Base-by-base conservation (phyloP, 495 filamentous ascomycete species). In the Neurospora sp. region DNA sequence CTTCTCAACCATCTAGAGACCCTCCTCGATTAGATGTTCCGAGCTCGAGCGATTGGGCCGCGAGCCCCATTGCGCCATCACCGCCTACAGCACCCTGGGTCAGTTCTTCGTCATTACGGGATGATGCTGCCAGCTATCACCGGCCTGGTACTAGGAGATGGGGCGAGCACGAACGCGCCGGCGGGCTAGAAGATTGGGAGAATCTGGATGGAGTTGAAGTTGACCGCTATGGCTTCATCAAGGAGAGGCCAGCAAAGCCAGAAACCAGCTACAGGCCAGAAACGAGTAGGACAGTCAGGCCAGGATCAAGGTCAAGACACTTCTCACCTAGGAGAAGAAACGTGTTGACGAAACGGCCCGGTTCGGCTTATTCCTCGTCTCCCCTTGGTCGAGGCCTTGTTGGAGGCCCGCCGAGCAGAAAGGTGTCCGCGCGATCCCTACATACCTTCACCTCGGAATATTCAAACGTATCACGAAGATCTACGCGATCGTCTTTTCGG, bases 221-320 rank as follows among this genome's bases (percentile, higher is more conserved):
- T 54, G 96, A 99, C 82, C 86, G 89, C 78, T 99, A 98, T 80
- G 96, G 96, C 20, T 99, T 99, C 84, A 98, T 99, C 80, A 87
- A 77, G 85, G 74, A 84, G 78, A 78, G 83, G 80, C 62, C 85
- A 77, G 72, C 81, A 44, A 78, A 76, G 27, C 81, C 83, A 35
- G 54, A 66, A 84, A 98, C 98, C 80, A 87, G 78, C 85, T 74
- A 84, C 78, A 78, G 83, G 79, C 62, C 85, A 77, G 72, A 80
- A 49, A 78, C 77, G 31, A 80, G 84, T 4, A 74, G 80, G 20
- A 77, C 82, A 46, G 81, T 74, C 72, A 81, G 82, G 12, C 79
- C 84, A 39, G 80, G 80, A 62, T 69, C 74, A 35, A 77, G 77
- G 23, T 78, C 83, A 37, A 73, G 80, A 11, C 79, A 78, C 16